A percentile compares a stretch with the other conserved stretches of the same genome.
Evolutionary conservation across 1,139 yeast genomes (phyloP).

Genomic region (Diutina mesorugosa): DNA sequence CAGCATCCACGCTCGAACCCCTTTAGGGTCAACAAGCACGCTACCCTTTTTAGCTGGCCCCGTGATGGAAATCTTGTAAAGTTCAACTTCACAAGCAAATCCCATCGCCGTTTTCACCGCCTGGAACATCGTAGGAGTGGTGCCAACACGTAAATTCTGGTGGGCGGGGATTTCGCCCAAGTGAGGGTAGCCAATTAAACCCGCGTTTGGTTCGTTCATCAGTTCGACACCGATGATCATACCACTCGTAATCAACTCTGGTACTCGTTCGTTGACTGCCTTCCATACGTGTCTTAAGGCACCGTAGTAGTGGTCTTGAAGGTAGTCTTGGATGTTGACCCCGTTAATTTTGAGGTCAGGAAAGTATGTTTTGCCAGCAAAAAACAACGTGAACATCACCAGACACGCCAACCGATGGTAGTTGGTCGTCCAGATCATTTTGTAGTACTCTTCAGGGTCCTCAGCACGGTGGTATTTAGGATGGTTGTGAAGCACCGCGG

Average conservation of each 20-base stretch:
- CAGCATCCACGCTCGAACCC: slow-evolving; percentile 56
- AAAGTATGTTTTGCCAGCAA: slow-evolving; percentile 60
- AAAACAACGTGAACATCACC: slow-evolving; percentile 79
- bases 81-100: slow-evolving; percentile 47
- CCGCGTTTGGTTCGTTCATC: slow-evolving; percentile 75
- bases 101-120: slow-evolving; percentile 63
- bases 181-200: slow-evolving; percentile 43
- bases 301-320: slow-evolving; percentile 50
- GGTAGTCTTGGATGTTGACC: slow-evolving; percentile 62
- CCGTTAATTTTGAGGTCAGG: slow-evolving; percentile 64
- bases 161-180: slow-evolving; percentile 33
- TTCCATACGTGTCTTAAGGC: slow-evolving; percentile 45
- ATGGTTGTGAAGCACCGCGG: slow-evolving; percentile 62
- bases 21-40: slow-evolving; percentile 50
- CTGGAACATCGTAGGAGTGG: slow-evolving; percentile 57
- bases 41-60: slow-evolving; percentile 63
- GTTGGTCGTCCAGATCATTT: slow-evolving; percentile 92
- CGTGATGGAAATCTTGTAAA: slow-evolving; percentile 50
- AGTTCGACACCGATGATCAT: slow-evolving; percentile 69
- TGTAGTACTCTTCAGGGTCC: slow-evolving; percentile 36
- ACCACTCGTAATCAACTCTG: slow-evolving; percentile 40
- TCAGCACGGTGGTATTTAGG: slow-evolving; percentile 14
- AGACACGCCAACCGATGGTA: slow-evolving; percentile 64
- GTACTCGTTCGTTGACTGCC: slow-evolving; percentile 32
- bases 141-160: slow-evolving; percentile 50